Evolutionary conservation across 352 stramenopile species (phyloP), one percentile per base, ranked within the genome.

Genomic region (Globisporangium camurandrum): DNA sequence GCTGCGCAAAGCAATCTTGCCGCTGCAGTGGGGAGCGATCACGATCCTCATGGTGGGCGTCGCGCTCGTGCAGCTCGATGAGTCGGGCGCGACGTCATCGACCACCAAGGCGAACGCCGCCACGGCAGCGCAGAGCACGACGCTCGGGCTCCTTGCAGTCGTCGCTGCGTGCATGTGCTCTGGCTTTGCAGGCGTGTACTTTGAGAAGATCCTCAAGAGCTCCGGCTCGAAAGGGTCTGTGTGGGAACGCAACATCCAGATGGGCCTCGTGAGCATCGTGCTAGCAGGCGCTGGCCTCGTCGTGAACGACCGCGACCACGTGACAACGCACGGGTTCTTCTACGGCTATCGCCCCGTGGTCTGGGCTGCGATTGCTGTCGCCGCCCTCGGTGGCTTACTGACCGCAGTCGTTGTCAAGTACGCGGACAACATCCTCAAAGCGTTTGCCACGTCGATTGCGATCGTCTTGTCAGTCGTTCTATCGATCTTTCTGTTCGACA

Each of bases 381-480:
- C 74, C 31, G 82, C 79, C 10, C 80, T 89, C 34, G 82, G 82
- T 28, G 82, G 82, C 0, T 54, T 93, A 44, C 70, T 93, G 39
- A 91, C 80, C 5, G 82, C 82, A 14, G 76, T 90, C 5, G 82
- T 93, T 20, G 80, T 93, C 52, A 90, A 90, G 53, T 93, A 91
- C 50, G 80, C 82, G 19, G 82, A 93, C 62, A 93, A 93, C 52
- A 87, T 93, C 51, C 59, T 93, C 57, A 93, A 93, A 64, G 81
- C 73, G 16, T 93, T 93, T 40, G 79, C 79, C 2, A 93, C 82
- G 37, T 90, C 82, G 9, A 88, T 93, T 47, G 80, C 79, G 7
- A 76, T 91, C 24, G 69, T 93, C 27, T 60, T 93, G 1, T 90
- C 76, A 16, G 78, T 89, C 46, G 75, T 93, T 48, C 69, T 91